phyloP scores from a whole-genome alignment of 1,284 basidiomycete genomes.

The Fistulinella staudtii region DNA sequence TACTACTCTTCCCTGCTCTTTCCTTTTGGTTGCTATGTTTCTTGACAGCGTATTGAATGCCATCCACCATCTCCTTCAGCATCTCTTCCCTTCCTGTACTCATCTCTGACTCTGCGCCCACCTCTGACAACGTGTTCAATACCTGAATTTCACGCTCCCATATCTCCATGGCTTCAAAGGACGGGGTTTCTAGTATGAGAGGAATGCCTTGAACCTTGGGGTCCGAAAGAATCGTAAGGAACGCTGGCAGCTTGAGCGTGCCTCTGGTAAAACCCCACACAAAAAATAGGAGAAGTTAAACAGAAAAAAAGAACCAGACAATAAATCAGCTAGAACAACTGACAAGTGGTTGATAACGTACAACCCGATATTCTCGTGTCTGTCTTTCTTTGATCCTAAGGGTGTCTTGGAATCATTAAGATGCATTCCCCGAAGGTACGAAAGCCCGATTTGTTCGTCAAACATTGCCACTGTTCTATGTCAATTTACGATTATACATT shows the following conservation, averaged over 20 bases:
- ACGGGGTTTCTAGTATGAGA: constrained; percentile 80
- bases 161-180: constrained; percentile 55
- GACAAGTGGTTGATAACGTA: constrained; percentile 28
- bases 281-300: background rate
- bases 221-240: constrained; percentile 69
- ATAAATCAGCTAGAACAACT: background rate
- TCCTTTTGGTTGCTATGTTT: constrained; percentile 14
- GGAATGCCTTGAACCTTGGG: constrained; percentile 67
- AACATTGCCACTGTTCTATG: constrained; percentile 66
- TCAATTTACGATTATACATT: no score
- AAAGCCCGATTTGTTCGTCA: constrained; percentile 62
- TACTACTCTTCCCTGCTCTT: background rate
- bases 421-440: constrained; percentile 78
- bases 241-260: constrained; percentile 59
- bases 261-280: constrained; percentile 43
- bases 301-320: background rate
- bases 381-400: constrained; percentile 65
- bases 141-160: constrained; percentile 73
- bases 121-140: constrained; percentile 45
- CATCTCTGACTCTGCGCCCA: background rate
- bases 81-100: background rate
- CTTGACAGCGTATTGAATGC: constrained; percentile 15
- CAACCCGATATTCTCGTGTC: constrained; percentile 84
- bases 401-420: constrained; percentile 78
- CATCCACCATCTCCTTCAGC: constrained; percentile 11